Evolutionary conservation across 129 eudicot genomes (phyloP), one percentile per base, ranked within the genome.

Genomic region (Centaurea solstitialis): DNA sequence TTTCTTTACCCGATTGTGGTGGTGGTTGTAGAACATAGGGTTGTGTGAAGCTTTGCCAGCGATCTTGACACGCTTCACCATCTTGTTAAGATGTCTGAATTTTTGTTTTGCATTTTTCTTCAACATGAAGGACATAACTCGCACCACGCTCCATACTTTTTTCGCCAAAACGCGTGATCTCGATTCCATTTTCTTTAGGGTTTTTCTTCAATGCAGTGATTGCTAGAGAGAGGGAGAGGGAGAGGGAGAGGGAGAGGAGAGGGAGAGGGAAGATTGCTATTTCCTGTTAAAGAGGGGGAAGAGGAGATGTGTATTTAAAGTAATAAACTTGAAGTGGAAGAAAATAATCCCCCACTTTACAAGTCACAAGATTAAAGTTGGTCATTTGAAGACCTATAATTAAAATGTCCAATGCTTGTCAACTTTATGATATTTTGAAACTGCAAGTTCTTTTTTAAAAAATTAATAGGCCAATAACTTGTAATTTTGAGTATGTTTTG

Each of bases 91-190:
- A 73, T 91, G 39, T 10, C 89, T 4, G 21, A 89, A 23, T 70
- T 86, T 91, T 20, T 80, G 72, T 76, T 91, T 89, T n/a, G 93
- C 85, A 12, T 89, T 83, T 82, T 91, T 89, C 18, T 83, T 81
- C 40, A 91, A 37, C 90, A 89, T 87, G 87, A 81, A 86, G 77
- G 75, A 73, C 22, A 85, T 72, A 11, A 81, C 87, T 28, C 85
- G 81, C 43, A 89, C 76, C 35, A 85, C n/a, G 70, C 76, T 82
- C 87, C 88, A 79, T 30, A 82, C 79, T 40, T 84, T 91, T 71
- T 89, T 91, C 4, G 87, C 83, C 20, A 83, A n/a, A 0, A 88
- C 20, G 72, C 83, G 87, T 73, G 81, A 11, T 45, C 87, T 87
- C 76, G 79, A 84, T 38, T 87, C 89, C 91, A 88, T 91, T 76